Percentiles rank a stretch among this genome's conserved stretches.
These are phyloP conservation scores for Cutaneotrichosporon dermatis DNA, from an alignment of 1,284 basidiomycete genomes.

Conservation along the genomic window DNA sequence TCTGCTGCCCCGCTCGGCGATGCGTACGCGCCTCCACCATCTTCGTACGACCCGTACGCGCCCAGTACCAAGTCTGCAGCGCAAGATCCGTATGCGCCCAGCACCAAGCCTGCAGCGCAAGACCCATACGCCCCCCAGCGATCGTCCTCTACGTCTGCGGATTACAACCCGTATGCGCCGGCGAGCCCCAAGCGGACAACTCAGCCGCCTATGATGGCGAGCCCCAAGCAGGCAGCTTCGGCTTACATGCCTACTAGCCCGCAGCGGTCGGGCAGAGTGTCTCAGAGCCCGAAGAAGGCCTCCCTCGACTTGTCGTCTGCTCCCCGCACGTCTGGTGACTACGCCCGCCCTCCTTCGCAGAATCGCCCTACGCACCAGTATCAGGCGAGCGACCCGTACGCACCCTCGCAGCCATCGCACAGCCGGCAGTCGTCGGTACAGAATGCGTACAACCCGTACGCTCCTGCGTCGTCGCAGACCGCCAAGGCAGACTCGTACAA, in stretches of 20 bases:
- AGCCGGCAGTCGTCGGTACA: not conserved
- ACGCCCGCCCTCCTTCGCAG: not conserved
- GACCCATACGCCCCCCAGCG: conserved; percentile 6
- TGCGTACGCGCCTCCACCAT: not conserved
- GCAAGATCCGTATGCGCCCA: conserved; percentile 5
- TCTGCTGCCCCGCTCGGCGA: no score
- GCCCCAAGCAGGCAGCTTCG: not conserved
- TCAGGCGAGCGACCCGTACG: not conserved
- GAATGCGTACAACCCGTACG: conserved; percentile 14
- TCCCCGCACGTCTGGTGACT: not conserved
- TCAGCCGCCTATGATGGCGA: not conserved
- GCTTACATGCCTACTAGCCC: not conserved
- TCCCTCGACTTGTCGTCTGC: not conserved
- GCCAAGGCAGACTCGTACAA: not conserved
- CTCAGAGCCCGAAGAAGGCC: not conserved
- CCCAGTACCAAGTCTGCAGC: not conserved
- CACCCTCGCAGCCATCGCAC: not conserved
- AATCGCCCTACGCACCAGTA: not conserved
- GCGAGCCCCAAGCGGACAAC: not conserved
- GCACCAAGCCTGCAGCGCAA: not conserved
- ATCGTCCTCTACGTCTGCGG: not conserved
- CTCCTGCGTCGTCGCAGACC: not conserved
- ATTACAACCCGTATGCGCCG: conserved; percentile 3
- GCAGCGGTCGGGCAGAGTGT: no score
- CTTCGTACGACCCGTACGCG: conserved; percentile 2